These are phyloP conservation scores for Pterocarpus santalinus DNA, from an alignment of 306 rosid species.

Conservation along the genomic window DNA sequence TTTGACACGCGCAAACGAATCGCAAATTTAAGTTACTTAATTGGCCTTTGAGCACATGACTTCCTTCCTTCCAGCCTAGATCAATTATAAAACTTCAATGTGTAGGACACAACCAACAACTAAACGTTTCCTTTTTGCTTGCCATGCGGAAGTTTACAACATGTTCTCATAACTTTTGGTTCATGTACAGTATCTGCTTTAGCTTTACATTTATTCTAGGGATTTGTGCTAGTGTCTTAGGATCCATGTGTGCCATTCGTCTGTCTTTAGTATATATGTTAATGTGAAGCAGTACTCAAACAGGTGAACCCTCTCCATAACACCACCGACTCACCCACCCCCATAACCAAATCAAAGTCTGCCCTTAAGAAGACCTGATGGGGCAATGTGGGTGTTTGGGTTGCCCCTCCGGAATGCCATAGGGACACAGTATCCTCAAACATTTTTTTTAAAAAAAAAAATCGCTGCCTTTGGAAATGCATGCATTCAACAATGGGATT, in stretches of 20 bases:
- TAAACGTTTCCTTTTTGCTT: constrained; percentile 22
- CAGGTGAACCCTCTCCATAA: not conserved
- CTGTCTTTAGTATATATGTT: not conserved
- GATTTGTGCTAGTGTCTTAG: constrained; percentile 30
- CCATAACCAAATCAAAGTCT: not conserved
- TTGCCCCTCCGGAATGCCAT: constrained; percentile 21
- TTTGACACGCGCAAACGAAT: not conserved
- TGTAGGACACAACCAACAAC: not conserved
- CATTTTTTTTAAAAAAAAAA: not conserved
- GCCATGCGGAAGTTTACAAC: constrained; percentile 7
- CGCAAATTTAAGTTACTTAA: constrained; percentile 13
- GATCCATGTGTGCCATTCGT: not conserved
- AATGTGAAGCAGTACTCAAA: not conserved
- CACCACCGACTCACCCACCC: not conserved
- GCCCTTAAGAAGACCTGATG: constrained; percentile 14
- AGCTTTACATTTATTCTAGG: constrained; percentile 34
- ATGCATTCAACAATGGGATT: constrained; percentile 12
- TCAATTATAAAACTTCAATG: not conserved
- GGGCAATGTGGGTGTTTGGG: constrained; percentile 23
- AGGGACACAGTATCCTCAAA: constrained; percentile 19
- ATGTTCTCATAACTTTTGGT: constrained; percentile 32
- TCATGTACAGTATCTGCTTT: constrained; percentile 43
- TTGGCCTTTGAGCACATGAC: constrained; percentile 4
- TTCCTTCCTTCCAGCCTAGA: constrained; percentile 25
- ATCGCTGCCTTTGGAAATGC: not conserved